These are phyloP conservation scores for Lactarius akahatsu DNA, from an alignment of 768 basidiomycete genomes.

Conservation along the genomic window DNA sequence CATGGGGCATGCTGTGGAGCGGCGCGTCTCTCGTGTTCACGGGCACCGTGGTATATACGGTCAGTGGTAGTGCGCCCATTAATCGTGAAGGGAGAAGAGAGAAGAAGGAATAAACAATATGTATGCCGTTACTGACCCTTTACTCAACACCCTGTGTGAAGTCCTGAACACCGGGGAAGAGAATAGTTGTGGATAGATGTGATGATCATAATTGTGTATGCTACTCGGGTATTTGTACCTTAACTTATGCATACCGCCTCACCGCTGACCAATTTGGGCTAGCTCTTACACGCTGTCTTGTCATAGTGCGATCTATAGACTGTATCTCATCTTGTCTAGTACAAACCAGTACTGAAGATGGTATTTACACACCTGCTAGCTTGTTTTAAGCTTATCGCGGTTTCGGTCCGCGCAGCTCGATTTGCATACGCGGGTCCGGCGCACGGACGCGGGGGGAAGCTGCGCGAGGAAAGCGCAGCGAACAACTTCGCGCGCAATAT, in stretches of 20 bases:
- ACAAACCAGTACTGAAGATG: background rate
- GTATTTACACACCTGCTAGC: background rate
- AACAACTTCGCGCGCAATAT: conserved; percentile 44
- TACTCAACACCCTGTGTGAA: background rate
- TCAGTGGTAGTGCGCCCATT: conserved; percentile 32
- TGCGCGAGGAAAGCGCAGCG: conserved; percentile 11
- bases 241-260: too few relatives aligned
- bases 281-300: too few relatives aligned
- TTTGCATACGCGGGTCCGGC: conserved; percentile 52
- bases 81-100: conserved; percentile 24
- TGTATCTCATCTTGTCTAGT: too few relatives aligned
- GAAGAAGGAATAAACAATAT: conserved; percentile 20
- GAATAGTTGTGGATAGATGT: too few relatives aligned
- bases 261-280: too few relatives aligned
- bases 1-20: conserved; percentile 55
- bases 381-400: too few relatives aligned
- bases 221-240: too few relatives aligned
- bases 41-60: conserved; percentile 70
- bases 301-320: too few relatives aligned
- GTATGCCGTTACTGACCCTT: background rate
- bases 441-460: conserved; percentile 18
- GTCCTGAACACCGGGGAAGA: too few relatives aligned
- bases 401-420: too few relatives aligned
- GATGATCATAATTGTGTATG: too few relatives aligned
- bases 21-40: conserved; percentile 68